Conservation (phyloP, 2,329 filamentous ascomycete genomes). For the Bipolaris bicolor region DNA sequence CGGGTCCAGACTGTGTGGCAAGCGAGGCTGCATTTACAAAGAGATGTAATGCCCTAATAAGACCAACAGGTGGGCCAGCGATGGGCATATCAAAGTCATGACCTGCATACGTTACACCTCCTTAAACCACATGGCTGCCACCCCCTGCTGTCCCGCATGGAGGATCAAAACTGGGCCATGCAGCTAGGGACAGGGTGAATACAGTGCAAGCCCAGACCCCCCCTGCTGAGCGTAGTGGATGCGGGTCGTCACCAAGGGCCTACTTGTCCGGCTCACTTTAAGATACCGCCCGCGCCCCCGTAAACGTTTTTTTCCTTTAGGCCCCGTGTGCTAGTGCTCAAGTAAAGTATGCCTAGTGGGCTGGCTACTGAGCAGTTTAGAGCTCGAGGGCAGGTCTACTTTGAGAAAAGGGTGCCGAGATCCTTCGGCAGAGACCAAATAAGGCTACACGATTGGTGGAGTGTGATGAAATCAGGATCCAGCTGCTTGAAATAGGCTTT, state of each 20-base stretch:
- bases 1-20: conserved; percentile 2
- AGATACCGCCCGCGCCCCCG: conserved; percentile 10
- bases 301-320: conserved; percentile 9
- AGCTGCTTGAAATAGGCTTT: neutral
- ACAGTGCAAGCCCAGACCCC: conserved; percentile 19
- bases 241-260: conserved; percentile 11
- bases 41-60: conserved; percentile 14
- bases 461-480: neutral
- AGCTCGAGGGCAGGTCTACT: neutral
- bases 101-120: conserved; percentile 16
- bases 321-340: conserved; percentile 9
- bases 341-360: neutral
- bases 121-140: conserved; percentile 13
- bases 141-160: conserved; percentile 23
- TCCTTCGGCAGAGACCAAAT: no score
- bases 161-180: conserved; percentile 25
- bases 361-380: neutral
- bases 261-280: conserved; percentile 7
- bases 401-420: no score
- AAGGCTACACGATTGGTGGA: neutral
- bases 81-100: conserved; percentile 13
- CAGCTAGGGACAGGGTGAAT: conserved; percentile 18
- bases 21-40: conserved; percentile 7
- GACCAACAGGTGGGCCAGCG: conserved; percentile 9
- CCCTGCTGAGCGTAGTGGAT: conserved; percentile 4